Evolutionary conservation across 2,329 filamentous ascomycete species (phyloP), one percentile per base, ranked within the genome.

Genomic region (Apiospora koreana): DNA sequence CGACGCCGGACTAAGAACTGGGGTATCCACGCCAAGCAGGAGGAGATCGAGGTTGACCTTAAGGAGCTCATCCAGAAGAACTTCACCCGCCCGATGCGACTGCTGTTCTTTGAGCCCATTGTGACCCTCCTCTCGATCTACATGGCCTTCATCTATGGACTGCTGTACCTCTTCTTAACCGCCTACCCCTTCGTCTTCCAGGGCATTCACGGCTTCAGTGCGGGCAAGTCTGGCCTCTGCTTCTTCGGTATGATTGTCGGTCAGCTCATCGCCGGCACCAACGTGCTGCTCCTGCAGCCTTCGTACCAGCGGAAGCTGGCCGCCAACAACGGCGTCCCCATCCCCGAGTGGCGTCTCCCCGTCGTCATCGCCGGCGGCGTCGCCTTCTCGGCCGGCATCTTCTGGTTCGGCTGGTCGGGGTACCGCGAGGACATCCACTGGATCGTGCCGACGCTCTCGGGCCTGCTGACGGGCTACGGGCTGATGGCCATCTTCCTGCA

Each of bases 231-330:
- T 4, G 94, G 94, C 1, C 86, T 97, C 6, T 90, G 94, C 6
- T 97, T 94, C 80, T 93, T 97, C 75, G 94, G 94, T 69, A 93
- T 97, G 91, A 88, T 96, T 68, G 76, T 85, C 10, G 94, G 94
- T 65, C 88, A 94, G 77, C 72, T 95, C 21, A 81, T 93, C 69
- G 92, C 92, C 0, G 93, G 92, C 66, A 71, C 84, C 10, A 85
- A 86, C 65, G 90, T 95, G 72, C 83, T 93, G 68, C 75, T 88
- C 48, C 86, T 87, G 76, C 88, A 93, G 79, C 88, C 89, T 31
- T 84, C 85, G 79, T 95, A 95, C 80, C 87, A 88, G 76, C 86
- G 87, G 75, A 93, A 92, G 81, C 85, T 94, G 23, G 84, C 84
- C 1, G 89, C 88, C 69, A 94, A 94, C 81, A 88, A 89, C 73